Base-by-base conservation (phyloP, 306 rosid species). In the Quercus parvula region DNA sequence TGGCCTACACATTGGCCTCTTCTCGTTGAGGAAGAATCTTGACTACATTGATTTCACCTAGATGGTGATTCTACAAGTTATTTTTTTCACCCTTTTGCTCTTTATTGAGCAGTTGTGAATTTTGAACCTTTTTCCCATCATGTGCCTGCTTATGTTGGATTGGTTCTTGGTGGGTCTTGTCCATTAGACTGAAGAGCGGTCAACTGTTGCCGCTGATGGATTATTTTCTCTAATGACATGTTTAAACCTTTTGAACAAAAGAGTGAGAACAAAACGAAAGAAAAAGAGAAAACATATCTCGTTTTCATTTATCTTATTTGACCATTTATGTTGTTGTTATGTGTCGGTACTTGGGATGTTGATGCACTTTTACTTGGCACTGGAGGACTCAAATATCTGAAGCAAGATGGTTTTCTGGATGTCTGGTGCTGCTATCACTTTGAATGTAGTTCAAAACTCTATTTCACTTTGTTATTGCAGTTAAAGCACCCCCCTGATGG, bases 141-240 rank as follows among this genome's bases (percentile, higher is more conserved):
- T 51, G 61, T 24, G 57, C 44, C 79, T 31, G 84, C 56, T 35
- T 74, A 33, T 63, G 70, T 4, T 72, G 81, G 71, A 54, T 71
- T 17, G 35, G 80, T 80, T 73, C 64, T 69, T 70, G 82, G 56
- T 86, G 86, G 79, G 70, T 76, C 84, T 69, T 73, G 69, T 76
- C 84, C 87, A 70, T 86, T 81, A 73, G 63, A 76, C 33, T 84
- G 55, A 15, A 15, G 79, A 77, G 77, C 86, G 88, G 83, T 79
- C 70, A 81, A 74, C 80, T 75, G 78, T 67, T 59, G 74, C 75
- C 79, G 1, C 6, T 22, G 75, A 22, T 44, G 28, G 28, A 70
- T 70, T 25, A 3, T 28, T 28, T 67, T 66, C 10, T 67, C 14
- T 67, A 67, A 31, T 33, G 72, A 67, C 25, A 33, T 67, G 20